phyloP scores from a whole-genome alignment of 352 stramenopile species.

The Phytophthora ohioensis region DNA sequence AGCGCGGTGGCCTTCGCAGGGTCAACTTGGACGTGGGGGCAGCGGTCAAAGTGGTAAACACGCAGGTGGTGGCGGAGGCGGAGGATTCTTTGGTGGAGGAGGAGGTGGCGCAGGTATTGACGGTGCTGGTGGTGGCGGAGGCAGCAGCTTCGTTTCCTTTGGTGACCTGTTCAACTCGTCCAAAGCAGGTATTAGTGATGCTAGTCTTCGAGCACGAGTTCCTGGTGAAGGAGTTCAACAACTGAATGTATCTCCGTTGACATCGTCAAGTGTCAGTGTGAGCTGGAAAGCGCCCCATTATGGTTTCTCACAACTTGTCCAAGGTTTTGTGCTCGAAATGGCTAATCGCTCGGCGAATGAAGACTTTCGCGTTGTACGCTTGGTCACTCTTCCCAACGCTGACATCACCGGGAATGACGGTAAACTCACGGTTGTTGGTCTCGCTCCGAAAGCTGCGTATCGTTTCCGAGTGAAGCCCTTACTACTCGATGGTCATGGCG shows the following conservation, averaged over 20 bases:
- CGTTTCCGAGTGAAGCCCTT: slow-evolving; percentile 66
- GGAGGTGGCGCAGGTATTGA: slow-evolving; percentile 71
- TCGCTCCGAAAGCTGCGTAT: slow-evolving; percentile 49
- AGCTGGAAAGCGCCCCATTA: slow-evolving; percentile 50
- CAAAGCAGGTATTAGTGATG: slow-evolving; percentile 15
- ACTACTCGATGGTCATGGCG: slow-evolving; percentile 46
- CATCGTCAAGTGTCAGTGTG: slow-evolving; percentile 50
- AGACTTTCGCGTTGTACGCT: slow-evolving; percentile 60
- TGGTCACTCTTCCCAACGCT: slow-evolving; percentile 32
- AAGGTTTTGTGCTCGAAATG: slow-evolving; percentile 70
- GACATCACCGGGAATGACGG: slow-evolving; percentile 13
- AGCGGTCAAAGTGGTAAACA: slow-evolving; percentile 81
- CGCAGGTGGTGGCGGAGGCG: slow-evolving; percentile 79
- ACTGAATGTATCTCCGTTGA: slow-evolving; percentile 29
- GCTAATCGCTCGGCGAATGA: slow-evolving; percentile 62
- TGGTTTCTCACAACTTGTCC: slow-evolving; percentile 50
- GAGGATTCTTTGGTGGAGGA: slow-evolving; percentile 79
- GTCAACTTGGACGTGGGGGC: slow-evolving; percentile 51
- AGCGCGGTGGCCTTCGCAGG: slow-evolving; percentile 47
- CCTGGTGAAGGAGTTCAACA: slow-evolving; percentile 37
- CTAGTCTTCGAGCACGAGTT: slow-evolving; percentile 24
- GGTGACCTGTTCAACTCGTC: slow-evolving; percentile 31
- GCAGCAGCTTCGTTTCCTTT: slow-evolving; percentile 60
- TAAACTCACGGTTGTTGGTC: slow-evolving; percentile 33
- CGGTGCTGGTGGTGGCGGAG: slow-evolving; percentile 66